Evolutionary conservation across 495 filamentous ascomycete genomes (phyloP).

Genomic region (Podospora fimiseda): DNA sequence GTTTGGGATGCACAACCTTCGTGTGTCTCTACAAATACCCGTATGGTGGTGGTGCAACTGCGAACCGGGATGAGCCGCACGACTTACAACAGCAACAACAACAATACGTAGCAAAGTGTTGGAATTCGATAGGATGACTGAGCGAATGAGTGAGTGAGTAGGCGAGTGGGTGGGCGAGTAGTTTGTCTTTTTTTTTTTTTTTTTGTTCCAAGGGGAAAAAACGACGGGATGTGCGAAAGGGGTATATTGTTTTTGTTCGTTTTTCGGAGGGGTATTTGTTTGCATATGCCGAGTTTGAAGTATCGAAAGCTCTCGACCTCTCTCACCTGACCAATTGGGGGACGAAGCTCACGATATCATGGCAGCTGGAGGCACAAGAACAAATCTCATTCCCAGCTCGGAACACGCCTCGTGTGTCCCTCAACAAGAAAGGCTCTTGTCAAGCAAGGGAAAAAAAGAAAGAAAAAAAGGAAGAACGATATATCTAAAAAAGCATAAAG

Average conservation of each 20-base stretch:
- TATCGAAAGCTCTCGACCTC: conserved; percentile 12
- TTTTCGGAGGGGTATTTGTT: too few relatives aligned
- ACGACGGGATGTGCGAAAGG: conserved; percentile 14
- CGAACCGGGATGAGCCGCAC: conserved; percentile 20
- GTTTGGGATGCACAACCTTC: conserved; percentile 14
- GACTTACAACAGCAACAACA: neutral
- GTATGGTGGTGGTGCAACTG: conserved; percentile 7
- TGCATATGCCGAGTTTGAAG: too few relatives aligned
- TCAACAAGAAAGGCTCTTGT: neutral
- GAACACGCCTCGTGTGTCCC: too few relatives aligned
- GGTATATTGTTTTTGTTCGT: neutral
- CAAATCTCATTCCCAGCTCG: too few relatives aligned
- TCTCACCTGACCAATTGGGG: conserved; percentile 25
- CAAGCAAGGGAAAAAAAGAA: conserved; percentile 1
- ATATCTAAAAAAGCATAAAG: too few relatives aligned
- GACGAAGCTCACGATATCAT: conserved; percentile 30
- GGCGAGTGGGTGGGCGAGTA: neutral
- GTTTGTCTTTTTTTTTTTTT: neutral
- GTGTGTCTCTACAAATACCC: conserved; percentile 11
- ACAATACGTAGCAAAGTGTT: neutral
- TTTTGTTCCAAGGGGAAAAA: too few relatives aligned
- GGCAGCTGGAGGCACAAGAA: conserved; percentile 15
- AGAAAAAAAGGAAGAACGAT: conserved; percentile 1
- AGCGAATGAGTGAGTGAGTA: neutral
- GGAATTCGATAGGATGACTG: neutral